Evolutionary conservation across 2,329 filamentous ascomycete species (phyloP), one percentile per base, ranked within the genome.

Genomic region (Arthrobotrys iridis): DNA sequence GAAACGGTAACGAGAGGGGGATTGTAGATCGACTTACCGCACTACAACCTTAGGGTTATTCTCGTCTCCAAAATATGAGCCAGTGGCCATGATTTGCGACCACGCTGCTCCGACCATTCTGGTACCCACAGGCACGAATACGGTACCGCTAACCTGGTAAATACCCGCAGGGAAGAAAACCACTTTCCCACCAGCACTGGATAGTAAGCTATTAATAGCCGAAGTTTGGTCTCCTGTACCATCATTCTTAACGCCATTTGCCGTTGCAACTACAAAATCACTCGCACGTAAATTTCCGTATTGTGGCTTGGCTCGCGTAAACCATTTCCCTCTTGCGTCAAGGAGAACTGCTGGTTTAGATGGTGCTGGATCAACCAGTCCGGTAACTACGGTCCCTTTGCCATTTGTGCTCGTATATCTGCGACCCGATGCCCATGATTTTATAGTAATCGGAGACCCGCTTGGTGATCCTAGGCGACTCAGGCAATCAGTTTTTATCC

Each of bases 251-350:
- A 79, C 78, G 0, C 73, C 94, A 58, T 87, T 86, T 50, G 87
- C 85, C 84, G 94, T 96, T 84, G 95, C 91, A 78, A 91, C 94
- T 79, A 95, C 83, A 80, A 99, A 97, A 33, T 86, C 87, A 73
- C 85, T 86, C 11, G 85, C 87, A 2, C 88, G 82, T 1, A 91
- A 83, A 40, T 84, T 83, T 80, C 91, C 88, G 81, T 98, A 98
- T 82, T 97, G 91, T 8, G 95, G 95, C 86, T 94, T 96, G 81
- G 89, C 90, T 78, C 91, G 90, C 77, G 92, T 90, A 81, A 93
- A 93, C 79, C 97, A 85, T 37, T 87, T 89, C 26, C 85, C 82
- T 48, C 80, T 80, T 35, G 82, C 81, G 82, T 77, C 88, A 77
- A 88, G 85, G 40, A 93, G 85, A 10, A 97, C 88, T 22, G 82